Percentiles rank a stretch among this genome's conserved stretches.
These are phyloP conservation scores for Globisporangium camurandrum DNA, from an alignment of 352 stramenopile genomes.

Conservation along the genomic window DNA sequence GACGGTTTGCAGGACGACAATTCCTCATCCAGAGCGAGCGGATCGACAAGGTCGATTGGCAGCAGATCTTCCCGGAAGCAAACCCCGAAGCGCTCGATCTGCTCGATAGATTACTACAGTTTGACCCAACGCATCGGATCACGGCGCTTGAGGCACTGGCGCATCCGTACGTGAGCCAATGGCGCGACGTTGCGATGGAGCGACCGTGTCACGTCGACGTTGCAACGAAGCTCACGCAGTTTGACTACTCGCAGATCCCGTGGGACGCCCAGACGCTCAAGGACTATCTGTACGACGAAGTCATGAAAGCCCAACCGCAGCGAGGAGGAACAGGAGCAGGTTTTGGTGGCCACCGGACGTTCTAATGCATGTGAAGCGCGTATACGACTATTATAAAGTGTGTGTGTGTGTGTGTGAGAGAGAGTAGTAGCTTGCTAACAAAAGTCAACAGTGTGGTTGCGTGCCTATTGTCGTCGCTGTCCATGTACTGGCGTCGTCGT, in stretches of 20 bases:
- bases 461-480: neutral
- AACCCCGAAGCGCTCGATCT: constrained; percentile 84
- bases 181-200: constrained; percentile 62
- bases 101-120: constrained; percentile 81
- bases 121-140: constrained; percentile 84
- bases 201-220: constrained; percentile 43
- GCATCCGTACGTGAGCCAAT: constrained; percentile 87
- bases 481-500: too few species aligned
- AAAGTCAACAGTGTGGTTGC: neutral
- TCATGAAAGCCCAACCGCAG: constrained; percentile 64
- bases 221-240: constrained; percentile 46
- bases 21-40: constrained; percentile 69
- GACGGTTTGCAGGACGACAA: constrained; percentile 76
- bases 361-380: constrained; percentile 1
- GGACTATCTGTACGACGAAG: constrained; percentile 72
- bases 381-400: too few species aligned
- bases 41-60: constrained; percentile 72
- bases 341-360: neutral
- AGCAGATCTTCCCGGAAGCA: constrained; percentile 67
- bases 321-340: too few species aligned
- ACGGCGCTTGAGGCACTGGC: constrained; percentile 75
- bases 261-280: constrained; percentile 72
- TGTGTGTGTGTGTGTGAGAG: neutral
- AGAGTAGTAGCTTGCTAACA: neutral
- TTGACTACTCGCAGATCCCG: constrained; percentile 68